phyloP scores from a whole-genome alignment of 306 rosid species.

The Alnus glutinosa region DNA sequence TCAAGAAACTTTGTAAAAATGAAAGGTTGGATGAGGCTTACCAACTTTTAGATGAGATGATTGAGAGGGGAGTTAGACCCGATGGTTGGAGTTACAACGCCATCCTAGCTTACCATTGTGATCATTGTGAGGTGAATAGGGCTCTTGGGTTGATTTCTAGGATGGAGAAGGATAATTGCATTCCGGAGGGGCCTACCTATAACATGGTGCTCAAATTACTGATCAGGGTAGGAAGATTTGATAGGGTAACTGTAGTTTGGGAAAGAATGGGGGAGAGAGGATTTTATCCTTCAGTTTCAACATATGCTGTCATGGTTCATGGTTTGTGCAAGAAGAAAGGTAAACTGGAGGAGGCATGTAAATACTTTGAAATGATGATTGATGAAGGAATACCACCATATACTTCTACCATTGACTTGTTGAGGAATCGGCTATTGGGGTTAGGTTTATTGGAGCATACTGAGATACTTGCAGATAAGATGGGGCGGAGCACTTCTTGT shows the following conservation, averaged over 20 bases:
- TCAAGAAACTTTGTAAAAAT: slow-evolving; percentile 78
- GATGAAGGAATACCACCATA: slow-evolving; percentile 94
- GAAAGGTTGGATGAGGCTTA: slow-evolving; percentile 83
- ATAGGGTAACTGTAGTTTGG: slow-evolving; percentile 75
- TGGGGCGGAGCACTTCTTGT: slow-evolving; percentile 70
- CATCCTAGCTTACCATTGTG: slow-evolving; percentile 84
- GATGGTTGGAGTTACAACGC: slow-evolving; percentile 85
- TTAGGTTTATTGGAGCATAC: slow-evolving; percentile 54
- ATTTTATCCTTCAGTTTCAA: slow-evolving; percentile 75
- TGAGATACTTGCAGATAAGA: slow-evolving; percentile 66
- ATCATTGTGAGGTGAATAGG: slow-evolving; percentile 67
- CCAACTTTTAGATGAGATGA: slow-evolving; percentile 81
- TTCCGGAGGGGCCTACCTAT: slow-evolving; percentile 68
- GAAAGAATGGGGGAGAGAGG: slow-evolving; percentile 52
- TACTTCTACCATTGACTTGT: slow-evolving; percentile 57
- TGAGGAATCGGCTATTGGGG: slow-evolving; percentile 65
- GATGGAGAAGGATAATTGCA: slow-evolving; percentile 64
- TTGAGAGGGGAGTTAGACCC: slow-evolving; percentile 59
- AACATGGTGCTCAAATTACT: slow-evolving; percentile 82
- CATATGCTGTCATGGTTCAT: slow-evolving; percentile 84
- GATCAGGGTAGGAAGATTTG: slow-evolving; percentile 79
- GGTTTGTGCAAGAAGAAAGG: slow-evolving; percentile 75
- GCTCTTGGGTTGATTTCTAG: slow-evolving; percentile 63
- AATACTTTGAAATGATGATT: slow-evolving; percentile 82
- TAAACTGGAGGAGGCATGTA: slow-evolving; percentile 78